phyloP scores from a whole-genome alignment of 257 asterid species.

The Fraxinus excelsior region DNA sequence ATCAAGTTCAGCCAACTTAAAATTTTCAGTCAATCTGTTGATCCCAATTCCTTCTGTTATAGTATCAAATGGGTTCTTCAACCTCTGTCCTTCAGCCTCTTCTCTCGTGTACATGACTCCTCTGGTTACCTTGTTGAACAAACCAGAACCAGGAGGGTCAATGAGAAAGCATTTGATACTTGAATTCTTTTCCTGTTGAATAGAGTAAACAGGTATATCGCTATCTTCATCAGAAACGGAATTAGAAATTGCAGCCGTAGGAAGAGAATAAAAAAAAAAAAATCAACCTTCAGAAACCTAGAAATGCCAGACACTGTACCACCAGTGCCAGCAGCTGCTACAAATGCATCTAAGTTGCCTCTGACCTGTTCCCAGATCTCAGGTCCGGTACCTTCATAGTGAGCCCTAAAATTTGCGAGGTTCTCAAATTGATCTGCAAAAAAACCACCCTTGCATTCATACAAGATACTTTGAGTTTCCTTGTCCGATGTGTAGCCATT shows the following conservation, averaged over 20 bases:
- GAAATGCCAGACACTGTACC: constrained; percentile 95
- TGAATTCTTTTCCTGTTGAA: constrained; percentile 65
- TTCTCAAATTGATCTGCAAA: constrained; percentile 97
- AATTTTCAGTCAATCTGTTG: constrained; percentile 82
- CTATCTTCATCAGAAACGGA: background rate
- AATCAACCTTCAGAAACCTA: constrained; percentile 71
- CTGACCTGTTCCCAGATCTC: constrained; percentile 87
- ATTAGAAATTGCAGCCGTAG: background rate
- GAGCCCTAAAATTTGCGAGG: constrained; percentile 91
- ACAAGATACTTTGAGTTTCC: constrained; percentile 33
- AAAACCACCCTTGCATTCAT: constrained; percentile 74
- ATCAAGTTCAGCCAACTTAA: constrained; percentile 79
- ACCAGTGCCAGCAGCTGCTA: constrained; percentile 99
- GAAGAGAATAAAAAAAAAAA: background rate
- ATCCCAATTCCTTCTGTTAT: constrained; percentile 96
- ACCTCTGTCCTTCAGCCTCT: constrained; percentile 92
- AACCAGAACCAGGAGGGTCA: constrained; percentile 97
- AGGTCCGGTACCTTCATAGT: constrained; percentile 91
- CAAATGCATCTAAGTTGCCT: constrained; percentile 83
- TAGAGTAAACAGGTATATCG: constrained; percentile 13
- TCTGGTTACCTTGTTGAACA: constrained; percentile 92
- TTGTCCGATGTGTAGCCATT: constrained; percentile 27
- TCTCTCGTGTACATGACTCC: constrained; percentile 93
- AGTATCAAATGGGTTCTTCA: constrained; percentile 92
- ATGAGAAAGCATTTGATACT: constrained; percentile 75